A percentile compares a stretch with the other conserved stretches of the same genome.
These are phyloP conservation scores for Diplodia seriata DNA, from an alignment of 2,329 filamentous ascomycete genomes.

Conservation along the genomic window DNA sequence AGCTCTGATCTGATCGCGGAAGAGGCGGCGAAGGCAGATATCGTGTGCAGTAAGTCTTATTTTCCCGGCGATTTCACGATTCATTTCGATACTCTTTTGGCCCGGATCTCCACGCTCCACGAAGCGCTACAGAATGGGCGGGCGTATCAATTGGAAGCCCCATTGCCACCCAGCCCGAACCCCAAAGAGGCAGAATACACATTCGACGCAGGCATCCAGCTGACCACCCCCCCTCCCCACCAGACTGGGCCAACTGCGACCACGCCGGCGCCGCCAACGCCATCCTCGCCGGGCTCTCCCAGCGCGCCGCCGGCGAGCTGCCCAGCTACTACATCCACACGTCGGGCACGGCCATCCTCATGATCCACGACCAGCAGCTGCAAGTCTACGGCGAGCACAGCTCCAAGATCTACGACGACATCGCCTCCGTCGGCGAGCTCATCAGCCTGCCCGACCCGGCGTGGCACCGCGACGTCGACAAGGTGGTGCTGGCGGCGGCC, in stretches of 20 bases:
- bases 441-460: constrained; percentile 63
- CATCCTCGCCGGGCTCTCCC: constrained; percentile 59
- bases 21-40: constrained; percentile 56
- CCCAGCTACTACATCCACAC: constrained; percentile 61
- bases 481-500: constrained; percentile 64
- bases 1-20: constrained; percentile 52
- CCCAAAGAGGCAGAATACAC: too few relatives aligned
- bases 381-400: constrained; percentile 54
- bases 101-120: background rate
- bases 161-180: too few relatives aligned
- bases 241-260: constrained; percentile 43
- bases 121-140: background rate
- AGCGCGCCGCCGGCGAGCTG: constrained; percentile 48
- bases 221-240: background rate
- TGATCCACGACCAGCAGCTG: constrained; percentile 55
- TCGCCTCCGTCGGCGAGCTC: constrained; percentile 63
- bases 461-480: constrained; percentile 72
- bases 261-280: constrained; percentile 49
- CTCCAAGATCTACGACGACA: constrained; percentile 65
- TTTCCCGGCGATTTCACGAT: background rate
- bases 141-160: background rate
- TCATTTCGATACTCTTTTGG: background rate
- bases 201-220: background rate
- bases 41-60: constrained; percentile 48
- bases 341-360: constrained; percentile 63